Evolutionary conservation across 352 stramenopile species (phyloP), one percentile per base, ranked within the genome.

Genomic region (Globisporangium takayamanum): DNA sequence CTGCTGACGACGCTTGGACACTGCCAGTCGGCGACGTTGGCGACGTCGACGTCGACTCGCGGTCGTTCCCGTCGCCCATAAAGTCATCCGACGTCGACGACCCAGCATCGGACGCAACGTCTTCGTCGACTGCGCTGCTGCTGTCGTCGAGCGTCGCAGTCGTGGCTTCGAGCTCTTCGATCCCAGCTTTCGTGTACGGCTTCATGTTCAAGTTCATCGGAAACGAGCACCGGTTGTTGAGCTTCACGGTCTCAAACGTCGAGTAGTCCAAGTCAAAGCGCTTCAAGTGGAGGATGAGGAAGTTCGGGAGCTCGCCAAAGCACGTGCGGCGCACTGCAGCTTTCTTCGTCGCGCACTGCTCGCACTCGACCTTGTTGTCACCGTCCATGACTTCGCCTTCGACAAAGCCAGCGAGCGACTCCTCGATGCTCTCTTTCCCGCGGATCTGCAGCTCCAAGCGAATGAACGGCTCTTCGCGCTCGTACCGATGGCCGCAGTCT

Each of bases 381-480:
- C 97, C 97, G 64, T 98, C 95, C 96, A 99, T 99, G n/a, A 99
- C 85, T 72, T 99, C 97, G 22, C 95, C 95, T 75, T 99, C 94
- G n/a, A 98, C 97, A 64, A 99, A 98, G 6, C 78, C 86, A 26
- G 91, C 80, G 5, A 99, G 80, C 7, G 92, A 97, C 69, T 99
- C 97, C 54, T 99, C 93, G 54, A 99, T 98, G 52, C 89, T 97
- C 52, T 96, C 88, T 65, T 99, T 99, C n/a, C 97, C 97, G 52
- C 96, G 82, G 69, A 99, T 99, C 71, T 99, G 95, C 46, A 98
- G 83, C 66, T 99, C 95, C 49, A 99, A 81, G 25, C 96, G 97
- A 74, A 99, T 98, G 67, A 98, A 97, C 50, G 97, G 88, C 63
- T 99, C 97, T 73, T 98, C 94, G 18, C 92, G 80, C 68, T 98